These are phyloP conservation scores for Roridomyces roridus DNA, from an alignment of 768 basidiomycete genomes.

Conservation along the genomic window DNA sequence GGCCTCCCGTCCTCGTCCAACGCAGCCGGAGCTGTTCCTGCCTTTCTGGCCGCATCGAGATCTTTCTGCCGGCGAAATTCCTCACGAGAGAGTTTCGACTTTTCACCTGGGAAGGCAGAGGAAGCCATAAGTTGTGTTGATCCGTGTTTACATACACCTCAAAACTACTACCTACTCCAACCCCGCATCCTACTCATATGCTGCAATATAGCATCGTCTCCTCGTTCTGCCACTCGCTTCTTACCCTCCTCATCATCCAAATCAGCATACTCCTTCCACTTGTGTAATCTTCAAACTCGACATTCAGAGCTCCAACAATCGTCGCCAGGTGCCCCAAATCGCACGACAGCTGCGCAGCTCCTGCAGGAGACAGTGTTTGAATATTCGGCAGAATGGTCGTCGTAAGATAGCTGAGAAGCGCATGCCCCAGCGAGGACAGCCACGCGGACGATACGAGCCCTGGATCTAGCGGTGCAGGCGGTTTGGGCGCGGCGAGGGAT, in stretches of 20 bases:
- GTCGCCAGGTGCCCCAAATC: conserved; percentile 92
- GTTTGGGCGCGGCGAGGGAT: conserved; percentile 44
- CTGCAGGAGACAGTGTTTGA: conserved; percentile 60
- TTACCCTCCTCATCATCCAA: conserved; percentile 60
- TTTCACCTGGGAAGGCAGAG: too few species aligned
- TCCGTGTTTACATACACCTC: background rate
- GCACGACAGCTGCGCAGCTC: conserved; percentile 82
- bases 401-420: conserved; percentile 79
- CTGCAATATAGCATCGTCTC: conserved; percentile 11
- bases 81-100: conserved; percentile 92
- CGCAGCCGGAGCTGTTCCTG: conserved; percentile 96
- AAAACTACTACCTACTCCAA: background rate
- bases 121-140: conserved; percentile 13
- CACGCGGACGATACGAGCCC: conserved; percentile 89
- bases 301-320: conserved; percentile 89
- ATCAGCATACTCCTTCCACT: conserved; percentile 77
- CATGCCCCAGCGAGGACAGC: conserved; percentile 89
- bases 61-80: conserved; percentile 96
- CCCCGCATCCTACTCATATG: conserved; percentile 20
- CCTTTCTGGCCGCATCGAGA: conserved; percentile 97
- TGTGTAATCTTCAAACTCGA: conserved; percentile 82
- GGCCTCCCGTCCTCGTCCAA: conserved; percentile 93
- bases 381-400: conserved; percentile 75
- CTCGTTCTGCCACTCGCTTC: conserved; percentile 23
- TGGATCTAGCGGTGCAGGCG: conserved; percentile 53